Conservation (phyloP, 345 rosid species). For the Salix caprea region DNA sequence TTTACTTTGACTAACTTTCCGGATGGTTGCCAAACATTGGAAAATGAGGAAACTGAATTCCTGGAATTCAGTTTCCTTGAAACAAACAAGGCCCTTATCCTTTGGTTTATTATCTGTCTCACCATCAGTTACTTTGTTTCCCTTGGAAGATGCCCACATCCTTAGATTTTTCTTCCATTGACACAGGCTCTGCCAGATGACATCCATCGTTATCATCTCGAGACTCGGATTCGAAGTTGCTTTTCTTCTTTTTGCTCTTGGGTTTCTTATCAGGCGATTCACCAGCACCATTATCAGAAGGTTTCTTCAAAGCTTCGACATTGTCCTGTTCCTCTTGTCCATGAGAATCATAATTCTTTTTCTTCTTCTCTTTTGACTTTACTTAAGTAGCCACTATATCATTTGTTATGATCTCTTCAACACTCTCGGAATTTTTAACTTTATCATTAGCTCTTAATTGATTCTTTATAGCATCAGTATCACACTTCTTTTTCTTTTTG, state of each 20-base stretch:
- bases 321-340: constrained; percentile 6
- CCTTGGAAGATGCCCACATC: constrained; percentile 6
- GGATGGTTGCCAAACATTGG: no score
- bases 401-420: not conserved
- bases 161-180: constrained; percentile 21
- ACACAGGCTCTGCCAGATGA: constrained; percentile 1
- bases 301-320: constrained; percentile 7
- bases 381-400: not conserved
- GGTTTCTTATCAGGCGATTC: constrained; percentile 22
- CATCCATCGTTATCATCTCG: not conserved
- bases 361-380: constrained; percentile 22
- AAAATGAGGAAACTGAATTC: no score
- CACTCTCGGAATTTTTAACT: not conserved
- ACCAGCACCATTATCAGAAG: constrained; percentile 6
- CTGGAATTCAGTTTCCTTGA: no score
- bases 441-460: constrained; percentile 18
- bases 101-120: constrained; percentile 29
- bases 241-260: constrained; percentile 45
- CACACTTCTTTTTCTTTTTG: constrained; percentile 22
- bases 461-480: constrained; percentile 6
- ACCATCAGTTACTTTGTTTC: constrained; percentile 19
- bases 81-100: no score
- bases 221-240: constrained; percentile 24
- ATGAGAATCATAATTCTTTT: constrained; percentile 17
- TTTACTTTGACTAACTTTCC: no score